A percentile compares a stretch with the other conserved stretches of the same genome.
Evolutionary conservation across 208 protist species (phyloP).

Genomic region (Acanthamoeba lenticulata): DNA sequence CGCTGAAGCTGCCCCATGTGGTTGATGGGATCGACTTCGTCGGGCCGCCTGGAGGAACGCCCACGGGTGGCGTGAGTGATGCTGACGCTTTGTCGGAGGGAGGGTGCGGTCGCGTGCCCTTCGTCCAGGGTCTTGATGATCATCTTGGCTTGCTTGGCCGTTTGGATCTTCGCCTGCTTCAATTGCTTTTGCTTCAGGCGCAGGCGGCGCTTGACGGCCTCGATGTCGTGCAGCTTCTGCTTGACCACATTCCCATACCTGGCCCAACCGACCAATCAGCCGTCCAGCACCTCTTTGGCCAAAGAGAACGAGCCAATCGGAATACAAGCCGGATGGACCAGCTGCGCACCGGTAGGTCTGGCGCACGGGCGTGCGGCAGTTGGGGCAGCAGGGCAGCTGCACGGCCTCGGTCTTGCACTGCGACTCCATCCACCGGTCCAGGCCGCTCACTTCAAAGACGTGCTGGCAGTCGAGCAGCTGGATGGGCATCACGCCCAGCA

Average conservation of each 20-base stretch:
- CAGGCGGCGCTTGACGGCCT: not conserved
- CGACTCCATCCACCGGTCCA: conserved; percentile 71
- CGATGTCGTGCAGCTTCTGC: conserved; percentile 31
- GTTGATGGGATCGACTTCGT: not conserved
- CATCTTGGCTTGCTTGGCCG: not conserved
- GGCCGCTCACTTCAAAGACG: conserved; percentile 38
- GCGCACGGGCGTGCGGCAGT: conserved; percentile 46
- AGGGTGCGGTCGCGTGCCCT: not conserved
- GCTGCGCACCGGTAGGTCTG: not conserved
- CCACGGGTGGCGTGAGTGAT: not conserved
- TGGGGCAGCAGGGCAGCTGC: conserved; percentile 42
- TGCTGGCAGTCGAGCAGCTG: conserved; percentile 69
- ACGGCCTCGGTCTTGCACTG: not conserved
- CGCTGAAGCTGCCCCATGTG: not conserved
- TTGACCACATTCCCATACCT: conserved; percentile 61
- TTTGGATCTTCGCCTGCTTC: no score
- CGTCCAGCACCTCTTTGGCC: not conserved
- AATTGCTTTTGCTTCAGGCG: not conserved
- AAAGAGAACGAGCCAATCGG: not conserved
- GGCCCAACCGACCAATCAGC: no score
- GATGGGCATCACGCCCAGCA: not conserved
- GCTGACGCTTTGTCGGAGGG: no score
- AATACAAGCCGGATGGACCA: not conserved
- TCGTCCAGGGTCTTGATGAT: not conserved
- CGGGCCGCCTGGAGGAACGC: not conserved